These are phyloP conservation scores for Boletus nobilissimus DNA, from an alignment of 1,284 basidiomycete species.

Conservation along the genomic window DNA sequence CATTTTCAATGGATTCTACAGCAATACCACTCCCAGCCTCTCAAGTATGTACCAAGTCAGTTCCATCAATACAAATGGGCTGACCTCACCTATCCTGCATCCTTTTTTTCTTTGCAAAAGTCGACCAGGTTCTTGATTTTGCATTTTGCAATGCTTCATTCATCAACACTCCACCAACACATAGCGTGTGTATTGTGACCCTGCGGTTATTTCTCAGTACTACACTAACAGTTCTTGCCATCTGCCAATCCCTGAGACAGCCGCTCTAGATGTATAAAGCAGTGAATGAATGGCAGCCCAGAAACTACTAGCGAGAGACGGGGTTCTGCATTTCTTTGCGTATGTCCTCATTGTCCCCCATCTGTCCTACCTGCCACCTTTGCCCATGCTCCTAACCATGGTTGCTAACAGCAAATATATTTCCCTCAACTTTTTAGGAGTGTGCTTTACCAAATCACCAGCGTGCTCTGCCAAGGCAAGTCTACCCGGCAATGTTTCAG, in stretches of 20 bases:
- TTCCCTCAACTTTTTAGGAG: neutral
- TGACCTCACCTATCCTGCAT: neutral
- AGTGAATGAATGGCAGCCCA: neutral
- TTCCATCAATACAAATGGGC: neutral
- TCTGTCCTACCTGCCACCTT: neutral
- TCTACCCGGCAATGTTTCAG: neutral
- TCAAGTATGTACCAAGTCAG: neutral
- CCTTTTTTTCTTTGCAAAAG: neutral
- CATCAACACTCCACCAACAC: neutral
- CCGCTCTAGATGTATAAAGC: neutral
- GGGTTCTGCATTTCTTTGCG: constrained; percentile 14
- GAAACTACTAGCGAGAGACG: neutral
- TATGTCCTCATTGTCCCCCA: neutral
- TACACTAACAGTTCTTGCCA: neutral
- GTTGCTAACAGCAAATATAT: neutral
- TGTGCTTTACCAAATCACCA: neutral
- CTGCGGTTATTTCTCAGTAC: constrained; percentile 13
- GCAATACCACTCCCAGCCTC: neutral
- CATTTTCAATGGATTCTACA: neutral
- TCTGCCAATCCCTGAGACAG: neutral
- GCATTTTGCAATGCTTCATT: neutral
- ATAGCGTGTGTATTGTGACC: neutral
- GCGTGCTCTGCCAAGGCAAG: neutral
- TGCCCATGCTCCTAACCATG: neutral
- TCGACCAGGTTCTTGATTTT: neutral